These are phyloP conservation scores for Malbranchea zuffiana DNA, from an alignment of 2,329 filamentous ascomycete genomes.

Conservation along the genomic window DNA sequence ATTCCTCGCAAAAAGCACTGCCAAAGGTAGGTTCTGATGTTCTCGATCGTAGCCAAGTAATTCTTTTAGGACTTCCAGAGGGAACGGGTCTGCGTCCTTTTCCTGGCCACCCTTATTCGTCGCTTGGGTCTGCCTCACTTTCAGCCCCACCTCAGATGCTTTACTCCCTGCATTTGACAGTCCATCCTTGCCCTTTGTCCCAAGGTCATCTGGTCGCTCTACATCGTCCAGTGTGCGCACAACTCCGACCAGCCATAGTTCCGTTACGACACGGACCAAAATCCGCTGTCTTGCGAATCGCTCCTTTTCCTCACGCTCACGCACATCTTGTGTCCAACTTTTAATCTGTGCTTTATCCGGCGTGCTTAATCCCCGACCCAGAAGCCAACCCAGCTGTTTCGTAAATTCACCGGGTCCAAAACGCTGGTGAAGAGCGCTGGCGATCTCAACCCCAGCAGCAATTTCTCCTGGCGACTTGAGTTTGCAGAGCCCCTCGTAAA, in stretches of 20 bases:
- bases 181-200: conserved; percentile 44
- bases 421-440: conserved; percentile 88
- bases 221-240: conserved; percentile 68
- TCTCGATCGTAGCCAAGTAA: conserved; percentile 87
- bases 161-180: conserved; percentile 33
- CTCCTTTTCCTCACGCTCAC: conserved; percentile 93
- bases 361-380: conserved; percentile 81
- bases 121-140: conserved; percentile 51
- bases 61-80: conserved; percentile 94
- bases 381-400: conserved; percentile 78
- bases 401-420: conserved; percentile 89
- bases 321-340: conserved; percentile 63
- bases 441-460: conserved; percentile 80
- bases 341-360: conserved; percentile 81
- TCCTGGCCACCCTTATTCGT: conserved; percentile 46
- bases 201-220: conserved; percentile 51
- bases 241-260: conserved; percentile 88
- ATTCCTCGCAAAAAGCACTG: conserved; percentile 90
- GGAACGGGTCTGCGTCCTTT: conserved; percentile 76
- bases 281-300: conserved; percentile 75
- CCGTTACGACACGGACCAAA: conserved; percentile 79
- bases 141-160: conserved; percentile 45
- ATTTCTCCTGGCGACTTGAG: conserved; percentile 88
- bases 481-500: conserved; percentile 85
- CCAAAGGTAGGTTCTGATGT: conserved; percentile 77